Evolutionary conservation across 352 stramenopile species (phyloP).

Genomic region (Globisporangium cylindrosporum): DNA sequence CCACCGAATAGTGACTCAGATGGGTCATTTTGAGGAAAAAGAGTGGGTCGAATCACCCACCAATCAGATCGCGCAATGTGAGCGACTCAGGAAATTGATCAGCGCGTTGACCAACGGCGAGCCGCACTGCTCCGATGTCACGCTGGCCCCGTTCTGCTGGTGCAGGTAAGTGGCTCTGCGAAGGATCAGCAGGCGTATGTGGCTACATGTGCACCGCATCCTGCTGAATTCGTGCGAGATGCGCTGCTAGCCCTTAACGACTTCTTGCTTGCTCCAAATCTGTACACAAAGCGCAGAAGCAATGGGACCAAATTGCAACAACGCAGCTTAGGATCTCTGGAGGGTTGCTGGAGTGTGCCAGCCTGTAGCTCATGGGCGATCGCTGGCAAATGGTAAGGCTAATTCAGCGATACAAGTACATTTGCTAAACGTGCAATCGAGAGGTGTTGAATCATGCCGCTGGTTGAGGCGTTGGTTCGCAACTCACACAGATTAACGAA

Average conservation of each 20-base stretch:
- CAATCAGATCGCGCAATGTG: neutral
- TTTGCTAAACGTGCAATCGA: too few relatives aligned
- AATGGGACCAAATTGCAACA: neutral
- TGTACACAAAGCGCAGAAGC: neutral
- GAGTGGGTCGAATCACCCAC: neutral
- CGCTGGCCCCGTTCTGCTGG: neutral
- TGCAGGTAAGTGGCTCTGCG: neutral
- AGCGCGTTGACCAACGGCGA: neutral
- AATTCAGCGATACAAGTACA: too few relatives aligned
- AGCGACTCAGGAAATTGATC: neutral
- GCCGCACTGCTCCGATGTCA: neutral
- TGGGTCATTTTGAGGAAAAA: too few relatives aligned
- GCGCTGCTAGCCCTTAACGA: neutral
- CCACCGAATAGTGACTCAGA: too few relatives aligned
- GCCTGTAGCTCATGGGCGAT: too few relatives aligned
- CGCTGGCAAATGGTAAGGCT: too few relatives aligned
- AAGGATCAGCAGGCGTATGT: neutral
- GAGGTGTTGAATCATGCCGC: neutral
- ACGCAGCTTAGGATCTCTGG: too few relatives aligned
- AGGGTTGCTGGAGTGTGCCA: too few relatives aligned
- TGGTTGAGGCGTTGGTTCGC: neutral
- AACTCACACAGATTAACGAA: neutral
- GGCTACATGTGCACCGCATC: neutral
- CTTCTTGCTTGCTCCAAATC: neutral
- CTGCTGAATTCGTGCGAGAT: constrained; percentile 2